These are phyloP conservation scores for Leptodermis oblonga DNA, from an alignment of 257 asterid genomes.

Conservation along the genomic window DNA sequence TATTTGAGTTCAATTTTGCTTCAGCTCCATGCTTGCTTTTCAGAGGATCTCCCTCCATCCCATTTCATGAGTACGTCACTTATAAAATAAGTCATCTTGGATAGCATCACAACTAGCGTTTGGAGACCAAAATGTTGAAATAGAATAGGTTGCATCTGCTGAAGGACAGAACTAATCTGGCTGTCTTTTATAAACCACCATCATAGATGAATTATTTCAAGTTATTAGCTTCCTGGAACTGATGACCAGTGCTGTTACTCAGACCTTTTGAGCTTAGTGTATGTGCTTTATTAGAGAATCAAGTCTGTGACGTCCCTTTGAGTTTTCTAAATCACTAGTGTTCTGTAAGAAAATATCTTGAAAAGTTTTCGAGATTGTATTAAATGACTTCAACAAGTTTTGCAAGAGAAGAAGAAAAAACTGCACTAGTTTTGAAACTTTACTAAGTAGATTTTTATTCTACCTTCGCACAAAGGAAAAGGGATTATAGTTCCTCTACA, in stretches of 20 bases:
- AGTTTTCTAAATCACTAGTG: no score
- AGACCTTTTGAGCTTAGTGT: not conserved
- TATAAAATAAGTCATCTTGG: not conserved
- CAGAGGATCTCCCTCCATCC: not conserved
- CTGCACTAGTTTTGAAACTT: no score
- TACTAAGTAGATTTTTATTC: no score
- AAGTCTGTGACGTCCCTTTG: no score
- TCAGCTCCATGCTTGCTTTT: not conserved
- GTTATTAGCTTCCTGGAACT: not conserved
- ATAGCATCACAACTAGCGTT: not conserved
- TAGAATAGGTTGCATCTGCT: not conserved
- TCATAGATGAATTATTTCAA: no score
- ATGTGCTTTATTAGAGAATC: not conserved
- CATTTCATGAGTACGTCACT: not conserved
- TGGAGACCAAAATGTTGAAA: not conserved
- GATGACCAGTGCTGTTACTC: not conserved
- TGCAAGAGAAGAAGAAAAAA: not conserved
- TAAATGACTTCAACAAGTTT: not conserved
- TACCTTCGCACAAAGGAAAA: no score
- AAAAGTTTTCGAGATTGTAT: not conserved
- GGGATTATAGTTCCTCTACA: not conserved
- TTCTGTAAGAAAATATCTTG: no score
- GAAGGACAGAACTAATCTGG: not conserved
- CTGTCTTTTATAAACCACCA: not conserved
- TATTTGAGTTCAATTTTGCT: not conserved